These are phyloP conservation scores for Oenanthe sinensis DNA, from an alignment of 129 eudicot genomes.

Conservation along the genomic window DNA sequence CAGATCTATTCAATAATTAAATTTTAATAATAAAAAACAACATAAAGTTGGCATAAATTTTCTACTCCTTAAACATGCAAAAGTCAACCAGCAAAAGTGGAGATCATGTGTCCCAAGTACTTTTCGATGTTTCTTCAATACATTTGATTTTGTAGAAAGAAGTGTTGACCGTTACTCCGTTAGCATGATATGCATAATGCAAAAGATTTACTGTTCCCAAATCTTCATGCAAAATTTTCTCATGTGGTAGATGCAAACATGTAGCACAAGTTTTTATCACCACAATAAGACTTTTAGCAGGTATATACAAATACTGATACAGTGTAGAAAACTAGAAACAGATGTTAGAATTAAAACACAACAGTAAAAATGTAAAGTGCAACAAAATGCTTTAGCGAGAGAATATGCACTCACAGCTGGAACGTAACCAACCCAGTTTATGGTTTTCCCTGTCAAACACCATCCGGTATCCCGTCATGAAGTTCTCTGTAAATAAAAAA, in stretches of 20 bases:
- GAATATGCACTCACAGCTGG: constrained; percentile 70
- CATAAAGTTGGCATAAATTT: neutral
- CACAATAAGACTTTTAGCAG: neutral
- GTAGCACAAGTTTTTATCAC: neutral
- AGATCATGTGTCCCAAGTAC: neutral
- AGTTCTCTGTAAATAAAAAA: constrained; percentile 64
- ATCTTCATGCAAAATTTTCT: neutral
- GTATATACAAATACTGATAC: neutral
- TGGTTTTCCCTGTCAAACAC: constrained; percentile 86
- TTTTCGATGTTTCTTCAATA: neutral
- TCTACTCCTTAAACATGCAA: neutral
- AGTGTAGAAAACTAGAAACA: neutral
- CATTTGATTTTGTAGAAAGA: neutral
- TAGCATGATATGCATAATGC: neutral
- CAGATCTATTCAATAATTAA: neutral
- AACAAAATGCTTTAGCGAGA: neutral
- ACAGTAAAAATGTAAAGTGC: neutral
- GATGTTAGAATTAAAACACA: neutral
- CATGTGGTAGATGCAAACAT: neutral
- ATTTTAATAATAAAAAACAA: neutral
- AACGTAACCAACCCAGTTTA: constrained; percentile 86
- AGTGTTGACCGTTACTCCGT: neutral
- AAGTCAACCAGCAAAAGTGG: neutral
- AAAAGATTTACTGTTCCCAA: neutral
- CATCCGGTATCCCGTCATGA: constrained; percentile 87